phyloP scores from a whole-genome alignment of 2,329 filamentous ascomycete genomes.

The Botrytis tulipae region DNA sequence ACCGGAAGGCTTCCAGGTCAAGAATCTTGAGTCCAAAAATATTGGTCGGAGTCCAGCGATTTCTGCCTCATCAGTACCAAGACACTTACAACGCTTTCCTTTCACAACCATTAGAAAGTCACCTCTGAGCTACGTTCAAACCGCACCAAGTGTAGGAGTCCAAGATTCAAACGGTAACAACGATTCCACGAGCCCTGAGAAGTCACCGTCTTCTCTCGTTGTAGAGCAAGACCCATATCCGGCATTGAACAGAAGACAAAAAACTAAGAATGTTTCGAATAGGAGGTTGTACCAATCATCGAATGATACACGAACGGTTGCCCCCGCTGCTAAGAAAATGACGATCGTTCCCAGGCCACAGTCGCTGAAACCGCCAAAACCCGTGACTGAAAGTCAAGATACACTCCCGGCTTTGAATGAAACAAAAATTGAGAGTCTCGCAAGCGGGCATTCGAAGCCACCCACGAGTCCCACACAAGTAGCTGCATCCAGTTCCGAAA shows the following conservation, averaged over 20 bases:
- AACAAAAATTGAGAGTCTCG: no score
- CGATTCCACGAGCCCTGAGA: neutral
- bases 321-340: neutral
- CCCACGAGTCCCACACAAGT: no score
- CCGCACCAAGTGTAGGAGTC: neutral
- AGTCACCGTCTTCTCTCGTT: neutral
- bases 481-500: neutral
- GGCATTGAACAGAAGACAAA: neutral
- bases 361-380: neutral
- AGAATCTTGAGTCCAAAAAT: neutral
- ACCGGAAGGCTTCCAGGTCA: neutral
- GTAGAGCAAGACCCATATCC: neutral
- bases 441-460: no score
- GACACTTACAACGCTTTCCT: neutral
- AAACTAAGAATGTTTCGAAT: neutral
- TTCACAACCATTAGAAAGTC: neutral
- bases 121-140: neutral
- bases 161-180: neutral
- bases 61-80: neutral
- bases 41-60: neutral
- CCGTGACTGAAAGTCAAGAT: no score
- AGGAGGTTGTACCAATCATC: neutral
- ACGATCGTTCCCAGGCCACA: no score
- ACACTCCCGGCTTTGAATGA: neutral
- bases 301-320: neutral